Percentiles rank a stretch among this genome's conserved stretches.
These are phyloP conservation scores for Chenopodium album DNA, from an alignment of 148 eudicot genomes.

Conservation along the genomic window DNA sequence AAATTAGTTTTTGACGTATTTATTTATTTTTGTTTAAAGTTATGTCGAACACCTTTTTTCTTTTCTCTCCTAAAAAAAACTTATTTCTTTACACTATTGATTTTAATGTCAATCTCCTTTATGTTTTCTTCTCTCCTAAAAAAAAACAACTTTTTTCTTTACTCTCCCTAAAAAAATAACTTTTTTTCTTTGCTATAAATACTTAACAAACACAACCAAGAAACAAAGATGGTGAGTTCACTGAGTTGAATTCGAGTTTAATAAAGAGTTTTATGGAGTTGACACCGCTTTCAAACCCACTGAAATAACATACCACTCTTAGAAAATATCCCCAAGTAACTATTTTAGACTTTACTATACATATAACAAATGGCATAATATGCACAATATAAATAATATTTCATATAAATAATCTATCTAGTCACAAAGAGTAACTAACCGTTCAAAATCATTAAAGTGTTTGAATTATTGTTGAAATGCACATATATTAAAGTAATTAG, in stretches of 20 bases:
- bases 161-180: too few species aligned
- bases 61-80: too few species aligned
- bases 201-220: conserved; percentile 11
- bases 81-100: too few species aligned
- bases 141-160: too few species aligned
- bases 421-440: neutral
- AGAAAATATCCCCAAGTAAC: neutral
- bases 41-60: neutral
- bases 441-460: neutral
- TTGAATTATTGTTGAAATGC: neutral
- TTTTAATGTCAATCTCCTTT: too few species aligned
- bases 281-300: conserved; percentile 28
- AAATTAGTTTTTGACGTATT: neutral
- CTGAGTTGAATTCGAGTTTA: neutral
- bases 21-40: neutral
- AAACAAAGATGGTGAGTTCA: neutral
- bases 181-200: conserved; percentile 13
- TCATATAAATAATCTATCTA: neutral
- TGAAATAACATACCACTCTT: conserved; percentile 11
- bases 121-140: too few species aligned
- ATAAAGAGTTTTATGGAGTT: conserved; percentile 12
- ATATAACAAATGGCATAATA: neutral
- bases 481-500: neutral
- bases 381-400: neutral
- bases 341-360: neutral